These are phyloP conservation scores for Hemisphaericaspora xylofermentans DNA, from an alignment of 1,139 yeast genomes.

Conservation along the genomic window DNA sequence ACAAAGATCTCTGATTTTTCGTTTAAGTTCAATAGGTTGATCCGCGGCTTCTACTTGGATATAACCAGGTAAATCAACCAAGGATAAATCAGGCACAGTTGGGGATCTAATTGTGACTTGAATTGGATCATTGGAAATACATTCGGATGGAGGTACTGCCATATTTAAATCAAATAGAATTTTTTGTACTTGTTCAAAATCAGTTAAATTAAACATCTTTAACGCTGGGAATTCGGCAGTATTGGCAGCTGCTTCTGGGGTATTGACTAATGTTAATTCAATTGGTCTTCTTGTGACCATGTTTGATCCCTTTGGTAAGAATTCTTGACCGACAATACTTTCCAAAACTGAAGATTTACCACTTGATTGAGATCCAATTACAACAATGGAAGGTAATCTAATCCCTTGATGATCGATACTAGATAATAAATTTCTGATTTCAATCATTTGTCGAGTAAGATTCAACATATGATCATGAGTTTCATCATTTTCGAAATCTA, in stretches of 20 bases:
- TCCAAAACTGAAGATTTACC: constrained; percentile 95
- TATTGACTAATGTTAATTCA: constrained; percentile 85
- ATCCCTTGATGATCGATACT: constrained; percentile 78
- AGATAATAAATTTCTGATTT: constrained; percentile 76
- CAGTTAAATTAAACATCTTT: constrained; percentile 76
- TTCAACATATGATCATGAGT: constrained; percentile 79
- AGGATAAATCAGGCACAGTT: constrained; percentile 85
- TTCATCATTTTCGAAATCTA: constrained; percentile 46
- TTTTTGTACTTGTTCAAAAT: constrained; percentile 84
- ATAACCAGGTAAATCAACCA: constrained; percentile 96
- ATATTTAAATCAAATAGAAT: constrained; percentile 81
- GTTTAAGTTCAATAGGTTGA: constrained; percentile 83
- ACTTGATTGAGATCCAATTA: constrained; percentile 94
- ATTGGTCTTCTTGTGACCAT: constrained; percentile 97
- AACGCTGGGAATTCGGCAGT: constrained; percentile 93
- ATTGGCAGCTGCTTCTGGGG: constrained; percentile 80
- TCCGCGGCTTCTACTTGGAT: constrained; percentile 96
- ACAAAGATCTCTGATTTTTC: constrained; percentile 75
- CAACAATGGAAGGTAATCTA: constrained; percentile 91
- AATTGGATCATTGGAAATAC: constrained; percentile 88
- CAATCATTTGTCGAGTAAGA: constrained; percentile 93
- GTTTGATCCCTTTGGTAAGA: constrained; percentile 88
- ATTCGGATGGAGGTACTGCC: constrained; percentile 85
- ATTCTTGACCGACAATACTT: constrained; percentile 91
- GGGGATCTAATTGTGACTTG: constrained; percentile 90